A percentile compares a stretch with the other conserved stretches of the same genome.
Evolutionary conservation across 148 eudicot species (phyloP).

Genomic region (Rhododendron molle): DNA sequence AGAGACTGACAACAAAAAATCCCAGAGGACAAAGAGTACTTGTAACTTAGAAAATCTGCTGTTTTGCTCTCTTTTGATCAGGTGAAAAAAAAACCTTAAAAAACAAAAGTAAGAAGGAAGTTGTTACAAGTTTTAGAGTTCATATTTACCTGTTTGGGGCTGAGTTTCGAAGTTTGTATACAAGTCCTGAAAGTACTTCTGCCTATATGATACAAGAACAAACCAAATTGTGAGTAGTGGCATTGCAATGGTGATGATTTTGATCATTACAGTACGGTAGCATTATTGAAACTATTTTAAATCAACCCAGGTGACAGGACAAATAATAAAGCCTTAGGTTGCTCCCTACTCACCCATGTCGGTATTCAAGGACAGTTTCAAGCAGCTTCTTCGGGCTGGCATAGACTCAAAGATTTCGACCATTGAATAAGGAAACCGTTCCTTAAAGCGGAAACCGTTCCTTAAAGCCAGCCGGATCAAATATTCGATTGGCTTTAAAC

Average conservation of each 20-base stretch:
- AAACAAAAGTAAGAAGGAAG: not conserved
- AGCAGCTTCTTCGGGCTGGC: not conserved
- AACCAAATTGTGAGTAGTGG: not conserved
- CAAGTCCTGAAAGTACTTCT: constrained; percentile 80
- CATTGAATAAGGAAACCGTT: not conserved
- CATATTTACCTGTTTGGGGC: constrained; percentile 69
- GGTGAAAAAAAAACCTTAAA: not conserved
- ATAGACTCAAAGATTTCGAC: not conserved
- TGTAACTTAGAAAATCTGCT: not conserved
- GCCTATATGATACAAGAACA: constrained; percentile 37
- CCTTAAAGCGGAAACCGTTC: not conserved
- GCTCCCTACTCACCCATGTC: not conserved
- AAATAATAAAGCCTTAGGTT: not conserved
- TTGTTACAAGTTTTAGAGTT: not conserved
- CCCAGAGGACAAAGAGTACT: not conserved
- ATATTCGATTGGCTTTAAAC: too few species aligned
- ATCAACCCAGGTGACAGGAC: not conserved
- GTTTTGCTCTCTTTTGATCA: not conserved
- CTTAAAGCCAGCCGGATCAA: not conserved
- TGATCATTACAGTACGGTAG: not conserved
- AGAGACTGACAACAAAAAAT: not conserved
- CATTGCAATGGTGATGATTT: not conserved
- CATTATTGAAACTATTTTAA: not conserved
- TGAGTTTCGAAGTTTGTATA: constrained; percentile 69
- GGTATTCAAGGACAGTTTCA: not conserved